Conservation (phyloP, 1,284 basidiomycete genomes). For the Ceraceosorus guamensis region DNA sequence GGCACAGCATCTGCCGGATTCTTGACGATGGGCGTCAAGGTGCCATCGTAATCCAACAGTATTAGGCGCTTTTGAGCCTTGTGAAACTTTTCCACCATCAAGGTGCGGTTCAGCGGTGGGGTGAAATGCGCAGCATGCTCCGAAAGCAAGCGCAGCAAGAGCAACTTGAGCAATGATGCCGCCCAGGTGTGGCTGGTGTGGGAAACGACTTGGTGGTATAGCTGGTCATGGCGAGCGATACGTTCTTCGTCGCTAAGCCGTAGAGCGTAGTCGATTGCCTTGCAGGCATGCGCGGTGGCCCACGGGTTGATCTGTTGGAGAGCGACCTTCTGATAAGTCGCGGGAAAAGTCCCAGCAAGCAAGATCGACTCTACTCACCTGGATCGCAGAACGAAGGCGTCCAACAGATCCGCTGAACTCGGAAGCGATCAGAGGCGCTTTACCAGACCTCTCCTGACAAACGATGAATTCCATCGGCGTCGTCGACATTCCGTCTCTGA, state of each 20-base stretch:
- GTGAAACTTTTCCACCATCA: slow-evolving; percentile 63
- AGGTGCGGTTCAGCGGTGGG: slow-evolving; percentile 67
- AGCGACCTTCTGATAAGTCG: no score
- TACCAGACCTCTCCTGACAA: slow-evolving; percentile 69
- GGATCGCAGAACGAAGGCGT: slow-evolving; percentile 72
- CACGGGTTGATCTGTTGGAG: slow-evolving; percentile 57
- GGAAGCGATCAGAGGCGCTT: slow-evolving; percentile 76
- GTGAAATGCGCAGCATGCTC: slow-evolving; percentile 79
- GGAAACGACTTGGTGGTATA: slow-evolving; percentile 73
- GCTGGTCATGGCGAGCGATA: slow-evolving; percentile 61
- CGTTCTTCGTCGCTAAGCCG: slow-evolving; percentile 75
- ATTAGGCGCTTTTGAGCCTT: slow-evolving; percentile 74
- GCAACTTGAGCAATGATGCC: slow-evolving; percentile 75
- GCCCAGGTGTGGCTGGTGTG: slow-evolving; percentile 97
- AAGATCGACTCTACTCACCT: no score
- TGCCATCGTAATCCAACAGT: slow-evolving; percentile 96
- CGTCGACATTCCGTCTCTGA: slow-evolving; percentile 98
- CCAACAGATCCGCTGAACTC: slow-evolving; percentile 97
- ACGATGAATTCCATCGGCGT: slow-evolving; percentile 92
- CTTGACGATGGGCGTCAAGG: slow-evolving; percentile 93
- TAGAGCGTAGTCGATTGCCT: slow-evolving; percentile 85
- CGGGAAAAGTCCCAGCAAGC: no score
- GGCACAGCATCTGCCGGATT: slow-evolving; percentile 81
- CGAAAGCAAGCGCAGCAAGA: slow-evolving; percentile 71
- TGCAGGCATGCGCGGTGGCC: slow-evolving; percentile 77